Evolutionary conservation across 2,329 filamentous ascomycete genomes (phyloP).

Genomic region (Arthrobotrys conoides): DNA sequence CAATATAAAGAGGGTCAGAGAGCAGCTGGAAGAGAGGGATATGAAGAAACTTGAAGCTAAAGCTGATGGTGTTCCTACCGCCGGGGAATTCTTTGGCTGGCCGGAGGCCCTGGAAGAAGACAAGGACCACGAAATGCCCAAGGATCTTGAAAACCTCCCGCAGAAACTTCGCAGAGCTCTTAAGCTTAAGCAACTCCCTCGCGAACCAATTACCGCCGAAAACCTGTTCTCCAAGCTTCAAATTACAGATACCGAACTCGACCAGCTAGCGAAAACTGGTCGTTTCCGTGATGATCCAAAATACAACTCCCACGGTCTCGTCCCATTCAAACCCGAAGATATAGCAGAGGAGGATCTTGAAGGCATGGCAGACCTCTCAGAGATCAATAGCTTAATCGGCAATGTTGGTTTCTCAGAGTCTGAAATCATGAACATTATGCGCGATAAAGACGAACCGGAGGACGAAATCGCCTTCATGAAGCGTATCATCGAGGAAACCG

Average conservation of each 20-base stretch:
- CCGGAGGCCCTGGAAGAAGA: constrained; percentile 34
- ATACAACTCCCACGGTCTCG: constrained; percentile 28
- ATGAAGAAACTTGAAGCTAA: constrained; percentile 4
- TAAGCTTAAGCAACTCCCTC: constrained; percentile 39
- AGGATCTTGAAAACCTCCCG: constrained; percentile 33
- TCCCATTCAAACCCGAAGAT: constrained; percentile 37
- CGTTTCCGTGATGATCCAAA: constrained; percentile 40
- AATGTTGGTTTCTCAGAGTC: constrained; percentile 53
- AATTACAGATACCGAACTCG: constrained; percentile 41
- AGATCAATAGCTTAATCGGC: constrained; percentile 42
- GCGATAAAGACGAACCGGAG: constrained; percentile 43
- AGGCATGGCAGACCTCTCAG: constrained; percentile 47
- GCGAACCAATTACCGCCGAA: constrained; percentile 41
- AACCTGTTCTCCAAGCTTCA: constrained; percentile 36
- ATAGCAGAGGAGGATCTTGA: constrained; percentile 40
- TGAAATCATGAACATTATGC: constrained; percentile 52
- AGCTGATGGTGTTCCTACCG: constrained; percentile 31
- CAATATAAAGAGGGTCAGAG: background rate
- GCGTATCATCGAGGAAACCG: constrained; percentile 54
- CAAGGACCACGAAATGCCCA: constrained; percentile 33
- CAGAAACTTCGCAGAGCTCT: constrained; percentile 34
- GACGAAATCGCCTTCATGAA: constrained; percentile 38
- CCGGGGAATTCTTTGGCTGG: constrained; percentile 42
- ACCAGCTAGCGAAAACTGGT: constrained; percentile 15
- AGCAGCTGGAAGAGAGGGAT: constrained; percentile 16